Base-by-base conservation (phyloP, 257 asterid genomes). In the Oldenlandia corymbosa region DNA sequence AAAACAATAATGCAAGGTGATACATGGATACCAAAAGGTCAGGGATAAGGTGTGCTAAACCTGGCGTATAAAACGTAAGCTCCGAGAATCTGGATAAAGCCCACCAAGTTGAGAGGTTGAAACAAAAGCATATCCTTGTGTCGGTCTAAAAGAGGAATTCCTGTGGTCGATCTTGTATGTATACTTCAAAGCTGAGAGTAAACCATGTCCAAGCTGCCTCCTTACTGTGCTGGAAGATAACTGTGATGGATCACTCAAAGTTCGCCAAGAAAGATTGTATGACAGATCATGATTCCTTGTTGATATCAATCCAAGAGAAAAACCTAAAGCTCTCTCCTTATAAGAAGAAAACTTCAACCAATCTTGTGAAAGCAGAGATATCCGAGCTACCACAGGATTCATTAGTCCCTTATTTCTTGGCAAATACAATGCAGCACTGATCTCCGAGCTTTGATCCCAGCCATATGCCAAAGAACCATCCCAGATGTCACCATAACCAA, bases 401-500 rank as follows among this genome's bases (percentile, higher is more conserved):
- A 81, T 39, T 58, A 88, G 72, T 47, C 80, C 69, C 78, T 67
- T 90, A 70, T 90, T 83, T 78, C 92, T 75, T 62, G 97, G 99
- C 43, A 90, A 73, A 63, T 82, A 79, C 47, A 93, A 79, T 59
- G 97, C 97, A 36, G 88, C 71, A 68, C 97, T 83, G 54, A 88
- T 55, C 82, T 88, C 97, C 11, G 87, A 73, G 9, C 86, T 73
- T 64, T 90, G 95, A 62, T 85, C 88, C 95, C 90, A 85, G 67
- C 95, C 92, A 73, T 93, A 93, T 68, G 85, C 85, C 75, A 84
- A 72, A 43, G 96, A 88, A 72, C 85, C 88, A 79, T 90, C 95
- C 97, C 96, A 93, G 61, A 88, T 10, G 80, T 93, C 99, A 58
- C 96, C 97, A 77, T 93, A 85, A 60, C 99, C 99, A 64, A 88